phyloP scores from a whole-genome alignment of 2,329 filamentous ascomycete species.

The Mollisiaceae sp. region DNA sequence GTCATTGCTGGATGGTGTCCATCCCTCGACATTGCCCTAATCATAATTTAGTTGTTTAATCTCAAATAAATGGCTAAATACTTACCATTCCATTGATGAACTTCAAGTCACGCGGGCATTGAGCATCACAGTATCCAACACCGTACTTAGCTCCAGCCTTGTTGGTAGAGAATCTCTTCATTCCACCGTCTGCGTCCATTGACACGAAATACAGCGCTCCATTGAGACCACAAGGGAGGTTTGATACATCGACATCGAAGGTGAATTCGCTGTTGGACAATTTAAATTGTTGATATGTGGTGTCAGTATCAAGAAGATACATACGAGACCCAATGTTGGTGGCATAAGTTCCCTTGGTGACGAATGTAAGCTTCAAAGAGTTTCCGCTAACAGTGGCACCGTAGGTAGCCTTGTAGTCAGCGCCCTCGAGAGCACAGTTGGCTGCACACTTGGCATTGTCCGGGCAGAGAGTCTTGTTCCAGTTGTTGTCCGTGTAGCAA shows the following conservation, averaged over 20 bases:
- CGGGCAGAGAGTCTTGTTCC: conserved; percentile 48
- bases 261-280: conserved; percentile 71
- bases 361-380: conserved; percentile 60
- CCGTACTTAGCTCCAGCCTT: conserved; percentile 64
- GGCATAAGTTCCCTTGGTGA: conserved; percentile 50
- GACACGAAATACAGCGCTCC: conserved; percentile 70
- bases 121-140: conserved; percentile 67
- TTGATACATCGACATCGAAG: conserved; percentile 73
- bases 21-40: conserved; percentile 59
- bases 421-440: conserved; percentile 59
- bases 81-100: conserved; percentile 58
- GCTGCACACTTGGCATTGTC: conserved; percentile 50
- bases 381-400: conserved; percentile 58
- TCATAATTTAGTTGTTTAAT: not conserved
- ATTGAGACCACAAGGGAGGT: conserved; percentile 73
- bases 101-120: conserved; percentile 58
- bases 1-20: conserved; percentile 53
- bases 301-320: conserved; percentile 63
- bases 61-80: not conserved
- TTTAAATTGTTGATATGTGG: conserved; percentile 68
- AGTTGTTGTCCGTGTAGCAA: conserved; percentile 49
- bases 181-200: conserved; percentile 67
- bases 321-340: conserved; percentile 61
- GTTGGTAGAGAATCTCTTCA: conserved; percentile 55
- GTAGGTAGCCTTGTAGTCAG: conserved; percentile 57